A percentile compares a stretch with the other conserved stretches of the same genome.
phyloP scores from a whole-genome alignment of 768 basidiomycete genomes.

The Phaeolepiota aurea region DNA sequence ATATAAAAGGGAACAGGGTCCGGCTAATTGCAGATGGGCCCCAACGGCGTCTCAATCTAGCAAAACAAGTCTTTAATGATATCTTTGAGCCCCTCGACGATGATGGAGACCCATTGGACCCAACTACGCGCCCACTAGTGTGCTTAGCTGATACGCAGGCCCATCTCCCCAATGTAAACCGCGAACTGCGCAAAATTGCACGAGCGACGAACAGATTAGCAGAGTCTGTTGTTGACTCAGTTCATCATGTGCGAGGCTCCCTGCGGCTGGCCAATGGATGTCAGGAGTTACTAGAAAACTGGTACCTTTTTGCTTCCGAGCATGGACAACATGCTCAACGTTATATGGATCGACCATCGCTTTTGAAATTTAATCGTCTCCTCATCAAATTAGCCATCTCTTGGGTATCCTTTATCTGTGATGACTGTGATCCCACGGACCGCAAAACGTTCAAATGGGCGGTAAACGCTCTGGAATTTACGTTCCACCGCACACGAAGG shows the following conservation, averaged over 20 bases:
- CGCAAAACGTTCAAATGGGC: conserved; percentile 97
- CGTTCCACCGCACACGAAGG: conserved; percentile 78
- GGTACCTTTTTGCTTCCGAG: conserved; percentile 95
- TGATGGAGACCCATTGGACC: conserved; percentile 43
- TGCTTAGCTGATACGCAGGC: conserved; percentile 78
- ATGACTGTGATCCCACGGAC: conserved; percentile 94
- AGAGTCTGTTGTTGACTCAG: conserved; percentile 88
- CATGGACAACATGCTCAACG: conserved; percentile 87
- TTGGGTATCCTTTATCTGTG: conserved; percentile 98
- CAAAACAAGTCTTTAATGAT: conserved; percentile 72
- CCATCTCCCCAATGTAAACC: conserved; percentile 83
- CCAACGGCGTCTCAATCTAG: conserved; percentile 59
- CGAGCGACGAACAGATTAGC: conserved; percentile 84
- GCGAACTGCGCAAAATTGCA: conserved; percentile 85
- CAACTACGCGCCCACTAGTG: conserved; percentile 28
- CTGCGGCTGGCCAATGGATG: conserved; percentile 51
- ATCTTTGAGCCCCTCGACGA: conserved; percentile 57
- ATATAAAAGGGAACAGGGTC: conserved; percentile 81
- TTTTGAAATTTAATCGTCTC: conserved; percentile 72
- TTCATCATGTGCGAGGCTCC: conserved; percentile 73
- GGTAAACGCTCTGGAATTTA: conserved; percentile 90
- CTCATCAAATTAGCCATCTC: conserved; percentile 89
- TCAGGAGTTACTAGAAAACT: conserved; percentile 86
- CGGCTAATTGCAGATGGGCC: conserved; percentile 89
- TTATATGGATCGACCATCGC: conserved; percentile 69